These are phyloP conservation scores for Talaromyces islandicus DNA, from an alignment of 2,329 filamentous ascomycete genomes.

Conservation along the genomic window DNA sequence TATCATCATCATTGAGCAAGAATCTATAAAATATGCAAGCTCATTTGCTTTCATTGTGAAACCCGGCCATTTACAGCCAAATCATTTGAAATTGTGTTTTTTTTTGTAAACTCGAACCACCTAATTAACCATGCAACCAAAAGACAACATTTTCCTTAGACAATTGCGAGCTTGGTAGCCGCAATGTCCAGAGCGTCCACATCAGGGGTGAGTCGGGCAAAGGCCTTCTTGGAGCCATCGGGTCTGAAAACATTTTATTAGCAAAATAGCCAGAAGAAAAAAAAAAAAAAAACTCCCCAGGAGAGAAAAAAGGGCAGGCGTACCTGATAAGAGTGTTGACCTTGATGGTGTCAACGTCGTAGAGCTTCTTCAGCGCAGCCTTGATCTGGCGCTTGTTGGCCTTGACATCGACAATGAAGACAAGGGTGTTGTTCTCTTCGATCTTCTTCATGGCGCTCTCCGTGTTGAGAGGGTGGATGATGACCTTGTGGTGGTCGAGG, in stretches of 20 bases:
- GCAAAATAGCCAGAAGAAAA: constrained; percentile 25
- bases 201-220: constrained; percentile 88
- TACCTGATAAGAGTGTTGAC: constrained; percentile 99
- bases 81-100: constrained; percentile 31
- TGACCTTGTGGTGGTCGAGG: constrained; percentile 95
- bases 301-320: constrained; percentile 10
- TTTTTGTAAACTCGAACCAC: constrained; percentile 33
- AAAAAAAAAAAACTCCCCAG: neutral
- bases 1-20: neutral
- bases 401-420: constrained; percentile 96
- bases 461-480: constrained; percentile 97
- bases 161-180: constrained; percentile 96
- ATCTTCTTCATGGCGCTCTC: constrained; percentile 99
- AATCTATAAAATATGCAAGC: neutral
- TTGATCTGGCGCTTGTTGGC: constrained; percentile 99
- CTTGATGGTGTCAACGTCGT: constrained; percentile 97
- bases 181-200: constrained; percentile 99
- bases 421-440: constrained; percentile 99
- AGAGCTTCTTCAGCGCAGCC: constrained; percentile 95
- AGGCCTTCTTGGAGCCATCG: constrained; percentile 98
- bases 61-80: constrained; percentile 4
- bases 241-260: constrained; percentile 46
- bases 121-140: constrained; percentile 42
- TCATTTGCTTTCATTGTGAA: constrained; percentile 25
- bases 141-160: constrained; percentile 57